Evolutionary conservation across 1,284 basidiomycete genomes (phyloP).

Genomic region (Trametes polyzona): DNA sequence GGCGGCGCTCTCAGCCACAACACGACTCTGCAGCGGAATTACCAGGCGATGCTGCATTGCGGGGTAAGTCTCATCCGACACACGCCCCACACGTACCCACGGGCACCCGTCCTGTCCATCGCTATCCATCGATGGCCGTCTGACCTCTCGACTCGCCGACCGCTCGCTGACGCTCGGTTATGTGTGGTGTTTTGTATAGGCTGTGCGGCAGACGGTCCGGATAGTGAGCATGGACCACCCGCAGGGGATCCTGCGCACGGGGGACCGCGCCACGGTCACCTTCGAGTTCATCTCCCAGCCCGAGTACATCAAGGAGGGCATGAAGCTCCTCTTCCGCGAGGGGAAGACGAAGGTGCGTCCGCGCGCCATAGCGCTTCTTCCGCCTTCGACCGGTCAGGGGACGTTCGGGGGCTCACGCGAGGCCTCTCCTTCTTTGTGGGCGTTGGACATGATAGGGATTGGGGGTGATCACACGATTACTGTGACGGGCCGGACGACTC

Average conservation of each 20-base stretch:
- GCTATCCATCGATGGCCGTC: too few relatives aligned
- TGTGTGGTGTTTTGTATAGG: too few relatives aligned
- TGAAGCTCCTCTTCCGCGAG: constrained; percentile 90
- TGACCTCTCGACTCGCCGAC: too few relatives aligned
- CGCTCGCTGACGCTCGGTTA: too few relatives aligned
- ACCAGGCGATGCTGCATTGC: constrained; percentile 89
- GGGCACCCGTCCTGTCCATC: too few relatives aligned
- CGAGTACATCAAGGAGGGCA: constrained; percentile 90
- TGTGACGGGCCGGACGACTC: constrained; percentile 25
- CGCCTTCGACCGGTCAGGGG: background rate
- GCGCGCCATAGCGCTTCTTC: background rate
- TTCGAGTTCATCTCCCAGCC: constrained; percentile 92
- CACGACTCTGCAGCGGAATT: constrained; percentile 89
- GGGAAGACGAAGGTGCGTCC: constrained; percentile 84
- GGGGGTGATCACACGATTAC: constrained; percentile 41
- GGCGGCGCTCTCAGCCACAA: constrained; percentile 67
- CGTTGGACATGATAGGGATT: too few relatives aligned
- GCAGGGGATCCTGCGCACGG: constrained; percentile 85
- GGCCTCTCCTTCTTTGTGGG: background rate
- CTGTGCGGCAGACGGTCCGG: constrained; percentile 88
- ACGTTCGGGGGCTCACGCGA: background rate
- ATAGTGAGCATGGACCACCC: constrained; percentile 90
- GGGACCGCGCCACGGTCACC: constrained; percentile 86
- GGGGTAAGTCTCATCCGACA: constrained; percentile 54
- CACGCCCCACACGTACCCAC: too few relatives aligned